Evolutionary conservation across 1,139 yeast genomes (phyloP).

Genomic region (Candida pseudoviswanathii): DNA sequence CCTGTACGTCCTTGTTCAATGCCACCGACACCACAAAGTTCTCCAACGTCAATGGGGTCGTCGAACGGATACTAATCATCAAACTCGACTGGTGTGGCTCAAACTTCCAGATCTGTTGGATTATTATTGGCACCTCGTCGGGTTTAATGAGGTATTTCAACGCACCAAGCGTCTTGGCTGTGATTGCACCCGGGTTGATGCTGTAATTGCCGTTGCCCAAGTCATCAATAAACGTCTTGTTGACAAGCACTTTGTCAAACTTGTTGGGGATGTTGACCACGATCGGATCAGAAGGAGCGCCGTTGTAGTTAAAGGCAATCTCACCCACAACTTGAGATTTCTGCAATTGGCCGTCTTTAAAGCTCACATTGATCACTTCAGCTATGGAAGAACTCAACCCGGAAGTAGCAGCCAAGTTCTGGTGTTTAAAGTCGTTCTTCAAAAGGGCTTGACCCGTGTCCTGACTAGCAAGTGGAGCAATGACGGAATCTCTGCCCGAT

Average conservation of each 20-base stretch:
- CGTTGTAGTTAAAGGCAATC: slow-evolving; percentile 65
- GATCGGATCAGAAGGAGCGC: slow-evolving; percentile 19
- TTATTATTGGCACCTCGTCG: slow-evolving; percentile 63
- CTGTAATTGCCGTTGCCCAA: slow-evolving; percentile 28
- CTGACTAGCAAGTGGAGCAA: slow-evolving; percentile 27
- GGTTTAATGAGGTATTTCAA: slow-evolving; percentile 60
- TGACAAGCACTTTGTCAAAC: slow-evolving; percentile 41
- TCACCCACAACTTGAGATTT: slow-evolving; percentile 75
- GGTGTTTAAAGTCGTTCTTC: slow-evolving; percentile 48
- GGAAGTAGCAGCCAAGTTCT: slow-evolving; percentile 43
- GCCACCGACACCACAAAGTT: slow-evolving; percentile 75
- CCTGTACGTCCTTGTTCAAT: slow-evolving; percentile 39
- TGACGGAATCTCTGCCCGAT: slow-evolving; percentile 31
- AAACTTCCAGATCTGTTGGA: slow-evolving; percentile 87
- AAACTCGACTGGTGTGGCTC: slow-evolving; percentile 84
- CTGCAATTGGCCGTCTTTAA: slow-evolving; percentile 62
- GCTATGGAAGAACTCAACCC: slow-evolving; percentile 75
- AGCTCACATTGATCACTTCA: slow-evolving; percentile 75
- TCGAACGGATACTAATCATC: slow-evolving; percentile 67
- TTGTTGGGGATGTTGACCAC: slow-evolving; percentile 33
- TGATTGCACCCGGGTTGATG: slow-evolving; percentile 39
- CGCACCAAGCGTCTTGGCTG: slow-evolving; percentile 69
- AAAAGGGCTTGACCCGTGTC: slow-evolving; percentile 38
- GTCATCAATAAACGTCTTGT: slow-evolving; percentile 44
- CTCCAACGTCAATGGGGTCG: slow-evolving; percentile 46